phyloP scores from a whole-genome alignment of 176 grass and related monocot species.

The Cenchrus fungigraminus region DNA sequence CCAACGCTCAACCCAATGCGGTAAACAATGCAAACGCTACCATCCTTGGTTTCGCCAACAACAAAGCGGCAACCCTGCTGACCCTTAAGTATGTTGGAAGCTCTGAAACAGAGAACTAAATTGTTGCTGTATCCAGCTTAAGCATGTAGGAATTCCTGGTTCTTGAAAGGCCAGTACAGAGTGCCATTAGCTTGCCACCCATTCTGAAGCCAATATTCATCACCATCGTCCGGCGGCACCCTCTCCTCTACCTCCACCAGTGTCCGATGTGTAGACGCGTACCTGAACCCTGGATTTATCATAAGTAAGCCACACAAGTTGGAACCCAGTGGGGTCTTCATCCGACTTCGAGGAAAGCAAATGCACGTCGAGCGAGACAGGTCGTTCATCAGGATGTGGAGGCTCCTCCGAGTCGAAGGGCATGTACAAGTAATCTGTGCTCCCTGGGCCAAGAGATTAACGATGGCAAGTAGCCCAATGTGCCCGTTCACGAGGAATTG shows the following conservation, averaged over 20 bases:
- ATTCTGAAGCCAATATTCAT: neutral
- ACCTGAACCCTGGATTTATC: neutral
- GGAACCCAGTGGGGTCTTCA: neutral
- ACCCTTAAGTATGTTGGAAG: neutral
- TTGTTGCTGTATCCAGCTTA: constrained; percentile 4
- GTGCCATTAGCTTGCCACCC: neutral
- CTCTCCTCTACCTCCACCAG: neutral
- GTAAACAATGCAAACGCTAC: neutral
- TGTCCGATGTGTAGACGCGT: neutral
- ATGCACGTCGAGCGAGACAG: neutral
- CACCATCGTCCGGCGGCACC: neutral
- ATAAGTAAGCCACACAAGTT: neutral
- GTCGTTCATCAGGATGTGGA: neutral
- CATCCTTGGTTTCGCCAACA: constrained; percentile 5
- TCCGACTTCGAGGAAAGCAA: neutral
- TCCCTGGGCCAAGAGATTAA: neutral
- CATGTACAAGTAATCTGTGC: neutral
- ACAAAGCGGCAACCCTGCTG: neutral
- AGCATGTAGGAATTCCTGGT: constrained; percentile 1
- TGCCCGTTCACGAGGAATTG: neutral
- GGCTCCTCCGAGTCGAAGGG: neutral
- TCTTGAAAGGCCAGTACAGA: neutral
- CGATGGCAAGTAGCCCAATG: neutral
- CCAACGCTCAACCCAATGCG: neutral
- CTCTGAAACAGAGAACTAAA: constrained; percentile 11